These are phyloP conservation scores for Gossypium arboreum DNA, from an alignment of 345 rosid genomes.

Conservation along the genomic window DNA sequence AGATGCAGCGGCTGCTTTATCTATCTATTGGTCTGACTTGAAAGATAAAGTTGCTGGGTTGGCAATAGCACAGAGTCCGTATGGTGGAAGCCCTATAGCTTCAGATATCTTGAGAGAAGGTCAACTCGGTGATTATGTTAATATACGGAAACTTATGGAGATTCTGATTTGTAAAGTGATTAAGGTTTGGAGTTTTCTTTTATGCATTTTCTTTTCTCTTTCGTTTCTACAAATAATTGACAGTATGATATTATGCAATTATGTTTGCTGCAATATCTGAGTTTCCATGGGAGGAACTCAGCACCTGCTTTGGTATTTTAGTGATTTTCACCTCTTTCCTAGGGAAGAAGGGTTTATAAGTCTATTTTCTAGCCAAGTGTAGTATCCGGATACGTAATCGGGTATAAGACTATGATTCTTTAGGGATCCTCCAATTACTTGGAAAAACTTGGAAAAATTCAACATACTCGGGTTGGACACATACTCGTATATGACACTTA, in stretches of 20 bases:
- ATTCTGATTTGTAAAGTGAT: slow-evolving; percentile 83
- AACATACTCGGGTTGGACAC: neutral
- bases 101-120: slow-evolving; percentile 92
- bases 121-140: slow-evolving; percentile 91
- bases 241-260: neutral
- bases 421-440: neutral
- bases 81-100: slow-evolving; percentile 94
- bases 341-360: neutral
- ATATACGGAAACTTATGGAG: slow-evolving; percentile 80
- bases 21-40: slow-evolving; percentile 89
- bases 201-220: neutral
- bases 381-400: neutral
- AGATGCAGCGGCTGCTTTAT: slow-evolving; percentile 94
- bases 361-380: neutral
- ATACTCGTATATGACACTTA: neutral
- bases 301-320: neutral
- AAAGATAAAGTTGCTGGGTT: slow-evolving; percentile 36
- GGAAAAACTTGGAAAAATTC: neutral
- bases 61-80: slow-evolving; percentile 89
- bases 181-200: slow-evolving; percentile 46
- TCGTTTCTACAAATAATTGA: neutral
- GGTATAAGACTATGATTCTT: neutral
- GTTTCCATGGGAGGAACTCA: neutral
- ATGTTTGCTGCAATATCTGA: slow-evolving; percentile 1
- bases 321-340: neutral